A percentile compares a stretch with the other conserved stretches of the same genome.
These are phyloP conservation scores for Neurospora sp. DNA, from an alignment of 495 filamentous ascomycete species.

Conservation along the genomic window DNA sequence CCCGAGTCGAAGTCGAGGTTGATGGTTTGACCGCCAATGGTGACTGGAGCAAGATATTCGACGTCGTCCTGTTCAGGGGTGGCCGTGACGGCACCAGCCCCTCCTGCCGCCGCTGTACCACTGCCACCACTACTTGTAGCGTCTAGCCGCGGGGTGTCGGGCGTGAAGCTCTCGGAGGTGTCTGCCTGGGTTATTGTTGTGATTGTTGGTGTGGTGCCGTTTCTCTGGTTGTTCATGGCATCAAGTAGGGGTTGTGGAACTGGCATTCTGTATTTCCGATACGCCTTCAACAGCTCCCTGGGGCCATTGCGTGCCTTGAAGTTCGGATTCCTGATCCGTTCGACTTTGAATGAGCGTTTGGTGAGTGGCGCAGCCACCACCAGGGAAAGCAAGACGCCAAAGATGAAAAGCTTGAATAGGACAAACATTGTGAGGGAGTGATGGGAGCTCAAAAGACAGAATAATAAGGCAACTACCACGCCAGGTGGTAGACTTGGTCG, in stretches of 20 bases:
- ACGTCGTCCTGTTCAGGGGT: conserved; percentile 51
- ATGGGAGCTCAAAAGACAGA: conserved; percentile 24
- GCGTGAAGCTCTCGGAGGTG: background rate
- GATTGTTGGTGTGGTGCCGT: background rate
- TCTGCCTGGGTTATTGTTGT: background rate
- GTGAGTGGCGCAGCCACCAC: conserved; percentile 30
- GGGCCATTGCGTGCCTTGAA: conserved; percentile 44
- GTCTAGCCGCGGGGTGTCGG: conserved; percentile 14
- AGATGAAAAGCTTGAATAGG: conserved; percentile 29
- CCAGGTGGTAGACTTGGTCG: conserved; percentile 9
- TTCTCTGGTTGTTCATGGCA: conserved; percentile 20
- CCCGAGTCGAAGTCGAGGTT: conserved; percentile 79
- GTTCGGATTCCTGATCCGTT: conserved; percentile 43
- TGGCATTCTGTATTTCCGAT: conserved; percentile 52
- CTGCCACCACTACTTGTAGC: background rate
- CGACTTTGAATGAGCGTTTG: conserved; percentile 50
- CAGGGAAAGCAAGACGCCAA: conserved; percentile 11
- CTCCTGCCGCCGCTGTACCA: background rate
- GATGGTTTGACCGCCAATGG: conserved; percentile 62
- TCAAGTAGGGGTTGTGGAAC: conserved; percentile 31
- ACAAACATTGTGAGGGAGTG: conserved; percentile 22
- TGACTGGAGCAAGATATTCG: conserved; percentile 63
- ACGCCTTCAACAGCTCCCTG: conserved; percentile 48
- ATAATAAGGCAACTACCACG: conserved; percentile 13
- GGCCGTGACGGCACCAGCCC: conserved; percentile 46